Evolutionary conservation across 192 early-diverging fungal genomes (phyloP).

Genomic region (Coemansia sp.): DNA sequence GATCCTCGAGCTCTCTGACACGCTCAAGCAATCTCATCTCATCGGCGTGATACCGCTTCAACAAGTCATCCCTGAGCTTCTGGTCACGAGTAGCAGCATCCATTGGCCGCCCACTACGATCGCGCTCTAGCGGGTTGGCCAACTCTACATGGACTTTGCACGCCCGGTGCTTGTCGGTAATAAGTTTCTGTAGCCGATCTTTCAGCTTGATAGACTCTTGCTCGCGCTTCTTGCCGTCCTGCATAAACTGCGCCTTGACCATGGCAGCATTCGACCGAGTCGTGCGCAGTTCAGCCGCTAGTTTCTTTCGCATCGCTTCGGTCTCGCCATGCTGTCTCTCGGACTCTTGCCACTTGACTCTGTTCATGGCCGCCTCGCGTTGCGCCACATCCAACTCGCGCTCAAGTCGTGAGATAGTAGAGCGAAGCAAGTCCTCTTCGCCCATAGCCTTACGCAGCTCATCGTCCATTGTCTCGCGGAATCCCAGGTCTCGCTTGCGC

Average conservation of each 20-base stretch:
- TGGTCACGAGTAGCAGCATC: slow-evolving; percentile 22
- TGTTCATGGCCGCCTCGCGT: slow-evolving; percentile 37
- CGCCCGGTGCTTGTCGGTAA: slow-evolving; percentile 42
- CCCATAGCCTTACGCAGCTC: slow-evolving; percentile 50
- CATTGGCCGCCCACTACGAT: slow-evolving; percentile 27
- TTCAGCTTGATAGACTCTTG: slow-evolving; percentile 36
- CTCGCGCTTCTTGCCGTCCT: slow-evolving; percentile 55
- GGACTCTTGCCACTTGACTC: slow-evolving; percentile 35
- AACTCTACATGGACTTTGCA: slow-evolving; percentile 38
- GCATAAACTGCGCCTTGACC: slow-evolving; percentile 41
- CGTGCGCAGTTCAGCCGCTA: slow-evolving; percentile 39
- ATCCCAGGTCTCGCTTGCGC: slow-evolving; percentile 30
- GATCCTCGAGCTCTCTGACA: slow-evolving; percentile 29
- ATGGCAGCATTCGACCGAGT: slow-evolving; percentile 31
- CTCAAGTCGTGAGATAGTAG: slow-evolving; percentile 32
- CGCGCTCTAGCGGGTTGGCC: slow-evolving; percentile 33
- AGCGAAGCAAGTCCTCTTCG: slow-evolving; percentile 46
- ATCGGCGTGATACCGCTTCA: slow-evolving; percentile 32
- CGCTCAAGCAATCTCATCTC: slow-evolving; percentile 16
- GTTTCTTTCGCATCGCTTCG: slow-evolving; percentile 27
- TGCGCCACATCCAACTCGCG: slow-evolving; percentile 45
- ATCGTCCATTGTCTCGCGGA: slow-evolving; percentile 51
- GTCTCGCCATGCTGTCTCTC: slow-evolving; percentile 15
- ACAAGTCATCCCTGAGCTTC: slow-evolving; percentile 32
- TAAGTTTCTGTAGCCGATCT: slow-evolving; percentile 52